Base-by-base conservation (phyloP, 2,329 filamentous ascomycete genomes). In the Graphilbum sp. region DNA sequence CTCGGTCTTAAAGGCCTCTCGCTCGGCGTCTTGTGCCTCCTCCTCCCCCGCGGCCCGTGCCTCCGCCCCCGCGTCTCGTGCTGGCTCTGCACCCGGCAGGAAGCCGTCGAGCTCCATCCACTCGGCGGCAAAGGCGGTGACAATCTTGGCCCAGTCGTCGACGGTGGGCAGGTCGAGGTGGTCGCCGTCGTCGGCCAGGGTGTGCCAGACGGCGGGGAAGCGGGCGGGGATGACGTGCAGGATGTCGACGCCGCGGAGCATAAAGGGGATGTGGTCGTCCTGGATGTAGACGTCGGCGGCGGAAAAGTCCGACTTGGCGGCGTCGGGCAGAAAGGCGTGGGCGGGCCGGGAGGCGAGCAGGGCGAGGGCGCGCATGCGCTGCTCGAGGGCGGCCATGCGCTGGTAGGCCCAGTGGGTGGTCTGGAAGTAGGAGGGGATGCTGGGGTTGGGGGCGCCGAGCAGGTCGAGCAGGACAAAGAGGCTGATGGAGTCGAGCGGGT, bases 181-280 rank as follows among this genome's bases (percentile, higher is more conserved):
- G 47, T 78, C 75, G 2, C 75, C 88, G 49, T 94, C 79, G 52
- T 98, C 90, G 0, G 76, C 62, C 50, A 86, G 74, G 1, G 66
- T 79, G 59, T 98, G 90, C 90, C 90, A 98, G 2, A 92, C 80
- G 0, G 47, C 34, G 0, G 87, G 87, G 53, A 96, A 96, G 0
- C 79, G 79, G 4, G 64, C 67, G 0, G 88, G 85, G 41, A 98
- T 96, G 20, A 98, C 57, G 58, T 98, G 90, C 41, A 98, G 57
- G 15, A 96, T 68, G 21, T 92, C 79, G 0, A 96, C 88, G 2
- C 90, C 90, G 27, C 84, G 72, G 27, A 63, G 63, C 67, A 96
- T 75, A 50, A 98, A 98, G 1, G 90, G 90, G 5, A 95, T 56
- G 54, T 98, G 90, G 51, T 98, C 90, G 53, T 98, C 90, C 45